phyloP scores from a whole-genome alignment of 176 grass and related monocot species.

The Thalia dealbata region DNA sequence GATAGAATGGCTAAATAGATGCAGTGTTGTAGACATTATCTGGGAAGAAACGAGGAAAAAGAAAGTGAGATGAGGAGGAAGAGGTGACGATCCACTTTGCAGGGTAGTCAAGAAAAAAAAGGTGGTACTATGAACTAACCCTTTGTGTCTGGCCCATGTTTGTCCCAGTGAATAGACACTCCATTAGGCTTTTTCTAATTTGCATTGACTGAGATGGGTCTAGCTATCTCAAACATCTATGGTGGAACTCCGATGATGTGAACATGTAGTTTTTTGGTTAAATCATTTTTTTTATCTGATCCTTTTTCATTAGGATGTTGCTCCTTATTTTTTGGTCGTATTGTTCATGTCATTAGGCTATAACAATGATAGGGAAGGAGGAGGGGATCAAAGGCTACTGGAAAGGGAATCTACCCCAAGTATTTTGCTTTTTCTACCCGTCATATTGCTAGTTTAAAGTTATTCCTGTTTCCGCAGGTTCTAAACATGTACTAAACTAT shows the following conservation, averaged over 20 bases:
- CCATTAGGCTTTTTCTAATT: too few species aligned
- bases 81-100: too few species aligned
- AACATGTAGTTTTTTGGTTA: background rate
- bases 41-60: too few species aligned
- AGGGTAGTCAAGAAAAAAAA: too few species aligned
- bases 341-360: constrained; percentile 37
- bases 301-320: background rate
- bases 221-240: background rate
- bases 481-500: constrained; percentile 23
- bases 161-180: too few species aligned
- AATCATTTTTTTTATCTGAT: background rate
- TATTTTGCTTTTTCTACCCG: constrained; percentile 21
- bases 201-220: background rate
- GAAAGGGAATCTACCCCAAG: constrained; percentile 98
- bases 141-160: too few species aligned
- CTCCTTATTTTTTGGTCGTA: background rate
- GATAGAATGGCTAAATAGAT: too few species aligned
- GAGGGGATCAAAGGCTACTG: constrained; percentile 89
- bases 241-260: background rate
- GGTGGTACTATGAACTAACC: too few species aligned
- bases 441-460: constrained; percentile 10
- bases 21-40: too few species aligned
- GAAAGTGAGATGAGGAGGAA: too few species aligned
- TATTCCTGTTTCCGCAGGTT: constrained; percentile 12
- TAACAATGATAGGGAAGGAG: constrained; percentile 61